Percentiles rank a stretch among this genome's conserved stretches.
phyloP scores from a whole-genome alignment of 495 filamentous ascomycete genomes.

The Aspergillus nanangensis region DNA sequence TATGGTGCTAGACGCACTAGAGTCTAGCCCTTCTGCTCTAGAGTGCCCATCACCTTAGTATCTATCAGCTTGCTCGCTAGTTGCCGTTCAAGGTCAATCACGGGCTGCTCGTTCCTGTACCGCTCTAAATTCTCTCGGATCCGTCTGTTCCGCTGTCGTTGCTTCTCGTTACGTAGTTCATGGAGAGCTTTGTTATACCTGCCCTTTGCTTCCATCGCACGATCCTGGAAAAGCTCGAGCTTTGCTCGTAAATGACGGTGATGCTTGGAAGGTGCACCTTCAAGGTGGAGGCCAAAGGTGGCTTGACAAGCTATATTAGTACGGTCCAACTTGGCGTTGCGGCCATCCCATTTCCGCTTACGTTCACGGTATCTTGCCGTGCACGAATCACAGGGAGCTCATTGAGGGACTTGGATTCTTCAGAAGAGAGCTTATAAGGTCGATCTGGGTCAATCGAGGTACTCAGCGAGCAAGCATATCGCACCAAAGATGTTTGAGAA shows the following conservation, averaged over 20 bases:
- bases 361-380: conserved; percentile 9
- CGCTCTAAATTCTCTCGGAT: conserved; percentile 21
- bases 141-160: conserved; percentile 13
- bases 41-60: conserved; percentile 12
- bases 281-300: not conserved
- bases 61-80: conserved; percentile 24
- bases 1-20: too few relatives aligned
- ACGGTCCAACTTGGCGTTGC: not conserved
- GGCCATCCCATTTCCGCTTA: conserved; percentile 3
- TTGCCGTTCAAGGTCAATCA: conserved; percentile 26
- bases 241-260: not conserved
- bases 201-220: conserved; percentile 3
- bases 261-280: not conserved
- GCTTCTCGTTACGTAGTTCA: conserved; percentile 20
- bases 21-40: conserved; percentile 14
- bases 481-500: conserved; percentile 14
- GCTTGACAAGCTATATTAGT: not conserved
- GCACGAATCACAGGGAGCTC: conserved; percentile 9
- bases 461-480: conserved; percentile 27
- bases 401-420: conserved; percentile 20
- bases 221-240: not conserved
- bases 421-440: conserved; percentile 13
- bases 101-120: conserved; percentile 26
- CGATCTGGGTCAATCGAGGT: conserved; percentile 27
- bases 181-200: not conserved